phyloP scores from a whole-genome alignment of 768 basidiomycete species.

The Trametes meyenii region DNA sequence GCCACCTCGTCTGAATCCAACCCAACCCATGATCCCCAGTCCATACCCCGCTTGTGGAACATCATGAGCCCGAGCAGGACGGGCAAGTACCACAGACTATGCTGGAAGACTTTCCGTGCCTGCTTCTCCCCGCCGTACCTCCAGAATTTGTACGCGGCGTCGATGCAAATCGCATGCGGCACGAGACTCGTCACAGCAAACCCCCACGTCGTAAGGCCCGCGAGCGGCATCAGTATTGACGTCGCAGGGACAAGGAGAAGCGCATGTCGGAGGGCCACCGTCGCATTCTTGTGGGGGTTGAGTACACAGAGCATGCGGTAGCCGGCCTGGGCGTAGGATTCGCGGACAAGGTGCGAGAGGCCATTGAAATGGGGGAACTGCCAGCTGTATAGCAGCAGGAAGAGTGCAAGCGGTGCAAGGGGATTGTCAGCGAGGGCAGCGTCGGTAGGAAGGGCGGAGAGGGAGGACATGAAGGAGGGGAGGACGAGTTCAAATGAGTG shows the following conservation, averaged over 20 bases:
- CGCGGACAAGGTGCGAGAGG: slow-evolving; percentile 84
- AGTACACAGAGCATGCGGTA: slow-evolving; percentile 91
- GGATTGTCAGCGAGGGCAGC: slow-evolving; percentile 71
- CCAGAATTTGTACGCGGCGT: slow-evolving; percentile 79
- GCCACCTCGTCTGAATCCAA: slow-evolving; percentile 15
- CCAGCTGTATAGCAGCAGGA: slow-evolving; percentile 91
- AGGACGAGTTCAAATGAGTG: slow-evolving; percentile 57
- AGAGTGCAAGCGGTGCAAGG: slow-evolving; percentile 77
- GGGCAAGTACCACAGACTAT: slow-evolving; percentile 89
- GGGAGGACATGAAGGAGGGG: slow-evolving; percentile 56
- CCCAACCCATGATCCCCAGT: slow-evolving; percentile 71
- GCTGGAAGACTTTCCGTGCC: slow-evolving; percentile 77
- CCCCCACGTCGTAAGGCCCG: slow-evolving; percentile 90
- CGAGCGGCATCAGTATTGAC: slow-evolving; percentile 79
- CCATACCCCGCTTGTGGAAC: slow-evolving; percentile 87
- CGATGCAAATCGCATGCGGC: slow-evolving; percentile 72
- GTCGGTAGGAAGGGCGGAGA: slow-evolving; percentile 39
- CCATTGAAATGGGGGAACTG: slow-evolving; percentile 99
- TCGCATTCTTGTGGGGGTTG: slow-evolving; percentile 75
- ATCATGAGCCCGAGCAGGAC: slow-evolving; percentile 91
- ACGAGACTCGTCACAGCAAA: slow-evolving; percentile 79
- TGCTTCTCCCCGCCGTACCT: slow-evolving; percentile 69
- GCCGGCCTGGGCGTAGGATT: slow-evolving; percentile 89
- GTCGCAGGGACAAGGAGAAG: slow-evolving; percentile 76
- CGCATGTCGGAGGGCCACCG: slow-evolving; percentile 85